These are phyloP conservation scores for Crithidia expoeki DNA, from an alignment of 208 protist species.

Conservation along the genomic window DNA sequence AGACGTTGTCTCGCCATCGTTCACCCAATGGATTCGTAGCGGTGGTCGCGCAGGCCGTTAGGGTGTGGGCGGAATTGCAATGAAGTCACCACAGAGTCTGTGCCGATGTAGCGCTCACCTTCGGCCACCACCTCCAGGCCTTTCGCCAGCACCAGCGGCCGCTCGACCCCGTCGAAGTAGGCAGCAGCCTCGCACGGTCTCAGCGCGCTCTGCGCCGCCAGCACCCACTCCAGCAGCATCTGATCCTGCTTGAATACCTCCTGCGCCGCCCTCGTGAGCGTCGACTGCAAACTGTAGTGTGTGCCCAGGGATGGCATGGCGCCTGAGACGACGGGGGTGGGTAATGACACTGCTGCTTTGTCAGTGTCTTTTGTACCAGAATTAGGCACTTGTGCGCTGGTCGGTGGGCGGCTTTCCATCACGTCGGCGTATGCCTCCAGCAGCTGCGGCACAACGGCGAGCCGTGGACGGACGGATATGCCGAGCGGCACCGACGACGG, in stretches of 20 bases:
- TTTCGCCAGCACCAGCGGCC: conserved; percentile 49
- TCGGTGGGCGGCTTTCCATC: conserved; percentile 16
- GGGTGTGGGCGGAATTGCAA: conserved; percentile 44
- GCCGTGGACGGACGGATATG: conserved; percentile 14
- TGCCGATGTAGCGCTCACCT: conserved; percentile 43
- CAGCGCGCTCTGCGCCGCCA: conserved; percentile 22
- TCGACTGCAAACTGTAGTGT: conserved; percentile 6
- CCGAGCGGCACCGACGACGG: conserved; percentile 20
- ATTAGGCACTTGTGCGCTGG: too few species aligned
- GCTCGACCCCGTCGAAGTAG: conserved; percentile 51
- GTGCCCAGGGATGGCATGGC: not conserved
- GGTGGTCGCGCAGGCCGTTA: not conserved
- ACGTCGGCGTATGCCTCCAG: conserved; percentile 46
- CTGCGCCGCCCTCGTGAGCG: not conserved
- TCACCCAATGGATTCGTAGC: not conserved
- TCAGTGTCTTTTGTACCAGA: not conserved
- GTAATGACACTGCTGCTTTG: not conserved
- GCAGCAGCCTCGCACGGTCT: conserved; percentile 27
- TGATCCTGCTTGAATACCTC: conserved; percentile 17
- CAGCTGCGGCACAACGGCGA: conserved; percentile 34
- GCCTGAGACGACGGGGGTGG: too few species aligned
- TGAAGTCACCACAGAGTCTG: conserved; percentile 42
- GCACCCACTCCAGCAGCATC: conserved; percentile 25
- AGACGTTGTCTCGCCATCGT: not conserved
- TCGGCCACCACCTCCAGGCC: conserved; percentile 52